Base-by-base conservation (phyloP, 2,329 filamentous ascomycete genomes). In the Fusarium miscanthi region DNA sequence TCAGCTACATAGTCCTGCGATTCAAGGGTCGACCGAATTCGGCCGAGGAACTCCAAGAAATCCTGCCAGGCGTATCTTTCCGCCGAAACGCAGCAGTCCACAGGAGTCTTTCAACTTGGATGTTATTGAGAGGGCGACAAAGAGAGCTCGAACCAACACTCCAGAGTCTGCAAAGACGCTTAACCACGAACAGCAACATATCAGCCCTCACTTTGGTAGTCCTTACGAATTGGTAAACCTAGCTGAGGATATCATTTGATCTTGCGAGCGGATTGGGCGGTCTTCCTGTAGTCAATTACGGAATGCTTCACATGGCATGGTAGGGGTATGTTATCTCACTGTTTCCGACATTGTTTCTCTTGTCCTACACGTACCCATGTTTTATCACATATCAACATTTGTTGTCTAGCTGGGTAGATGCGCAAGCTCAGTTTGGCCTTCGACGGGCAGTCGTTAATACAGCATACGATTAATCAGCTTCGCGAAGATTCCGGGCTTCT, bases 171-270 rank as follows among this genome's bases (percentile, higher is more conserved):
- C 80, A n/a, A 85, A 83, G 69, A 83, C 76, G 13, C 83, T 86
- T 21, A 86, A 86, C 53, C 83, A 87, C 45, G 84, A 87, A 66
- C 81, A 83, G 38, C 80, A 81, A 17, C 79, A 81, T 14, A 69
- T 61, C 9, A 80, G 76, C 46, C 71, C 80, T 17, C 68, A 69
- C 19, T 53, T 72, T 51, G 77, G 78, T 10, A 69, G 70, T 12
- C 63, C 79, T 7, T 72, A 76, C 31, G 52, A 49, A 19, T 64
- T 70, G 19, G 59, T 59, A 11, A 60, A 49, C 21, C 30, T 56
- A 23, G 35, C 38, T 25, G 60, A 35, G 7, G 38, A 37, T 27
- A 14, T 61, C 6, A 40, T 43, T 21, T 56, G 51, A 45, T 25
- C 19, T 16, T 30, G 2, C 21, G 19, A 14, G 19, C 23, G 27